A percentile compares a stretch with the other conserved stretches of the same genome.
Evolutionary conservation across 305 asterid species (phyloP).

Genomic region (Fraxinus greggii): DNA sequence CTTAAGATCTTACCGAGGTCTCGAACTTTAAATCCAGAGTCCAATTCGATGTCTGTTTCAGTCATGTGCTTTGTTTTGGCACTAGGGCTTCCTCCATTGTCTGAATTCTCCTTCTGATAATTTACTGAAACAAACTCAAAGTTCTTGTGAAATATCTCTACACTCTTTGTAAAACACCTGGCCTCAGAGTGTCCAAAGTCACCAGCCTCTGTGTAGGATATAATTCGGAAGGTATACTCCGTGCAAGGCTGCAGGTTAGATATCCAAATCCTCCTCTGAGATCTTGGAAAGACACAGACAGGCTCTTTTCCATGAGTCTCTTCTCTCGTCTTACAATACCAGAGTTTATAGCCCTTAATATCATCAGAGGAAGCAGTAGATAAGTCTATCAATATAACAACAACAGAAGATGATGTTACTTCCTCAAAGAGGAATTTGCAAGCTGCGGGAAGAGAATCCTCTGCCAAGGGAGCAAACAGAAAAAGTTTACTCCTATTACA

Average conservation of each 20-base stretch:
- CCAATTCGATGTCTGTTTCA: slow-evolving; percentile 53
- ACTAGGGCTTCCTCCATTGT: slow-evolving; percentile 46
- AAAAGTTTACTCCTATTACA: slow-evolving; percentile 8
- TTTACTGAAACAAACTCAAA: slow-evolving; percentile 30
- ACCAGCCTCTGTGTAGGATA: slow-evolving; percentile 62
- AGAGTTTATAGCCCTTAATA: slow-evolving; percentile 80
- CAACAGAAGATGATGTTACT: slow-evolving; percentile 67
- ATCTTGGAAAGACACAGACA: slow-evolving; percentile 59
- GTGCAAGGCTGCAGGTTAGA: slow-evolving; percentile 90
- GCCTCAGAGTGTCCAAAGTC: slow-evolving; percentile 91
- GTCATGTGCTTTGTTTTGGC: slow-evolving; percentile 29
- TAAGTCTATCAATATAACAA: slow-evolving; percentile 69
- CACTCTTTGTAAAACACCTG: slow-evolving; percentile 86
- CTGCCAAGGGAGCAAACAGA: slow-evolving; percentile 45
- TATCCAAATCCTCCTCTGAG: slow-evolving; percentile 75
- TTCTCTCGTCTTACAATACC: slow-evolving; percentile 76
- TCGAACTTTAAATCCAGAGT: slow-evolving; percentile 86
- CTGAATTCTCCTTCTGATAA: slow-evolving; percentile 46
- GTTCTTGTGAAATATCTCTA: slow-evolving; percentile 60
- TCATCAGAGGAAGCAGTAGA: slow-evolving; percentile 44
- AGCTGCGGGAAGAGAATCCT: slow-evolving; percentile 87
- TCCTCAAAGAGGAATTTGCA: slow-evolving; percentile 91
- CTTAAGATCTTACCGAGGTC: slow-evolving; percentile 75
- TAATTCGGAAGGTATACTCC: slow-evolving; percentile 73
- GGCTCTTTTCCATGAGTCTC: slow-evolving; percentile 72